Evolutionary conservation across 192 early-diverging fungal species (phyloP).

Genomic region (Umbelopsis vinacea): DNA sequence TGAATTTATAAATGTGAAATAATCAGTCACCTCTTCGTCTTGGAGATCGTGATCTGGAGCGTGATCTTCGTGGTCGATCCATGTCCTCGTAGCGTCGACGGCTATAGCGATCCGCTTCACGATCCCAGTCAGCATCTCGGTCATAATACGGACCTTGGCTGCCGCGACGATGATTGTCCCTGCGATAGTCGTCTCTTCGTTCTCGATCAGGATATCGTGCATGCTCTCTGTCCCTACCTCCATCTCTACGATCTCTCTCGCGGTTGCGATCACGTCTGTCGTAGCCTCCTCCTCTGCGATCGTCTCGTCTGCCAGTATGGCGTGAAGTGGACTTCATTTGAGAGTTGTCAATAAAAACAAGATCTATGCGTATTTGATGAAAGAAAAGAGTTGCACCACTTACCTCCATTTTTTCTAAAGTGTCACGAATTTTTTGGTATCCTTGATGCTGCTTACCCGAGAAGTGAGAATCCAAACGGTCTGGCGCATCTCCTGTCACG

Average conservation of each 20-base stretch:
- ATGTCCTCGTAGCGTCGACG: slow-evolving; percentile 39
- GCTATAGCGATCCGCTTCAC: slow-evolving; percentile 51
- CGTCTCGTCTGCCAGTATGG: slow-evolving; percentile 15
- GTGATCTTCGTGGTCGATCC: slow-evolving; percentile 35
- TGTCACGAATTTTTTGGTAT: slow-evolving; percentile 76
- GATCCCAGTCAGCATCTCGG: slow-evolving; percentile 53
- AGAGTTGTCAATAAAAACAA: background rate
- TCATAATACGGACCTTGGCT: slow-evolving; percentile 45
- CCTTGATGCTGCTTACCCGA: slow-evolving; percentile 87
- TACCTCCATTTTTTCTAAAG: slow-evolving; percentile 69
- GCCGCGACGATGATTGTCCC: slow-evolving; percentile 48
- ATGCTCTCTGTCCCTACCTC: slow-evolving; percentile 44
- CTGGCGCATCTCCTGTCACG: slow-evolving; percentile 83
- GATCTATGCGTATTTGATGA: background rate
- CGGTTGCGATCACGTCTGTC: slow-evolving; percentile 44
- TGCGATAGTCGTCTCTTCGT: slow-evolving; percentile 33
- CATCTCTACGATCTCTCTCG: slow-evolving; percentile 41
- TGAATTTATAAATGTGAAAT: slow-evolving; percentile 7
- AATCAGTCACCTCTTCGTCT: slow-evolving; percentile 32
- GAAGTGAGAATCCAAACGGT: slow-evolving; percentile 79
- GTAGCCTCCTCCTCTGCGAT: slow-evolving; percentile 26
- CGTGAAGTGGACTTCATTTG: slow-evolving; percentile 25
- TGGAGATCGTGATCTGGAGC: slow-evolving; percentile 39
- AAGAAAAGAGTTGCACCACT: slow-evolving; percentile 23
- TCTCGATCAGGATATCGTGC: slow-evolving; percentile 41